Conservation (phyloP, 148 eudicot genomes). For the Camellia lanceoleosa region DNA sequence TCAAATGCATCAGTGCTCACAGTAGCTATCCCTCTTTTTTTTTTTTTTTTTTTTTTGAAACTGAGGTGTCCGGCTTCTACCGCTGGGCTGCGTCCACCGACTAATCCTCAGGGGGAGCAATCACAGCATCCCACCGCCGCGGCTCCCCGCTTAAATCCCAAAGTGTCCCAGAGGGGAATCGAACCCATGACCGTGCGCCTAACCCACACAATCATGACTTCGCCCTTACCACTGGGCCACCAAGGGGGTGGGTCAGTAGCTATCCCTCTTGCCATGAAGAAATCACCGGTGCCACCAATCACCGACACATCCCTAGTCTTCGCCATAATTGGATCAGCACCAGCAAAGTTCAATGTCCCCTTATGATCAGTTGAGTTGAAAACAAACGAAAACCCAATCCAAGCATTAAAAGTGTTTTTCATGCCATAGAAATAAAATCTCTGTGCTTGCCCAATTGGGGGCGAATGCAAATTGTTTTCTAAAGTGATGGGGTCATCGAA, state of each 20-base stretch:
- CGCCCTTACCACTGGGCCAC: too few relatives aligned
- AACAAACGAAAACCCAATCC: slow-evolving; percentile 56
- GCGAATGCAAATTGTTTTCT: slow-evolving; percentile 49
- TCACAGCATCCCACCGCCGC: too few relatives aligned
- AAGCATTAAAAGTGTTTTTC: slow-evolving; percentile 42
- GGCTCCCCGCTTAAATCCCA: too few relatives aligned
- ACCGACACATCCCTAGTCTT: slow-evolving; percentile 70
- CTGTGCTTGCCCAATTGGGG: slow-evolving; percentile 59
- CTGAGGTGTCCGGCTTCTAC: too few relatives aligned
- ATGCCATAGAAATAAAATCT: slow-evolving; percentile 57
- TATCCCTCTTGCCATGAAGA: slow-evolving; percentile 71
- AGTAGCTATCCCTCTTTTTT: slow-evolving; percentile 65
- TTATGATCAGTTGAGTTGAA: slow-evolving; percentile 44
- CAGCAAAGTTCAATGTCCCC: slow-evolving; percentile 56
- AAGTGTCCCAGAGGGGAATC: too few relatives aligned
- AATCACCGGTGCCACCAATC: slow-evolving; percentile 76
- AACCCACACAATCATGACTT: too few relatives aligned
- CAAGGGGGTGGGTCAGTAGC: too few relatives aligned
- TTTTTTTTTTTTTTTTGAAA: too few relatives aligned
- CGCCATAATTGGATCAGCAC: slow-evolving; percentile 61
- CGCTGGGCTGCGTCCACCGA: too few relatives aligned
- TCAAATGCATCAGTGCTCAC: slow-evolving; percentile 53
- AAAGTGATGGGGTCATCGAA: slow-evolving; percentile 72
- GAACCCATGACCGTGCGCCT: too few relatives aligned
- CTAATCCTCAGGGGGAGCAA: too few relatives aligned